Percentiles rank a stretch among this genome's conserved stretches.
phyloP scores from a whole-genome alignment of 140 eudicot species.

The Erigeron philadelphicus region DNA sequence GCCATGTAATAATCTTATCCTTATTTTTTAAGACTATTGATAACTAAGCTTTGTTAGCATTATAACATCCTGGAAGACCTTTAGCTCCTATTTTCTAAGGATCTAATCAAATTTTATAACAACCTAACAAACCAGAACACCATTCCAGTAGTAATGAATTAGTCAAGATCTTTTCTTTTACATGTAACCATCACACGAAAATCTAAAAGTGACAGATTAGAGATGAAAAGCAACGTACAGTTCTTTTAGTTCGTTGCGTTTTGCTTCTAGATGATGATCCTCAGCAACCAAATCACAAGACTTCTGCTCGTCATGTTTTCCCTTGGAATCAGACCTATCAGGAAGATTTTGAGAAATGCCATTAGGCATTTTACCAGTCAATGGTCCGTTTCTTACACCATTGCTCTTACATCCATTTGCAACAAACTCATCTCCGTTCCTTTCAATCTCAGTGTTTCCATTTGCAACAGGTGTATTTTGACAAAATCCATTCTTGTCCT shows the following conservation, averaged over 20 bases:
- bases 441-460: slow-evolving; percentile 39
- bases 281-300: slow-evolving; percentile 39
- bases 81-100: slow-evolving; percentile 1
- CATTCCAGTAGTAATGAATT: neutral
- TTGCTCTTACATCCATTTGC: slow-evolving; percentile 31
- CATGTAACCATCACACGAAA: slow-evolving; percentile 8
- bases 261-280: slow-evolving; percentile 38
- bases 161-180: neutral
- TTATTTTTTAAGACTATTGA: neutral
- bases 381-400: slow-evolving; percentile 23
- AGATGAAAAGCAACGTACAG: slow-evolving; percentile 37
- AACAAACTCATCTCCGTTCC: slow-evolving; percentile 17
- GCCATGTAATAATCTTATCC: neutral
- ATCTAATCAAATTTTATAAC: neutral
- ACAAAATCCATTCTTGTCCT: slow-evolving; percentile 31
- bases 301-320: slow-evolving; percentile 42
- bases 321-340: slow-evolving; percentile 35
- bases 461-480: slow-evolving; percentile 29
- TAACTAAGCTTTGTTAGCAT: neutral
- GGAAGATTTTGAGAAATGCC: slow-evolving; percentile 32
- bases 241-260: slow-evolving; percentile 49
- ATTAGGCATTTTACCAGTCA: slow-evolving; percentile 34
- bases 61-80: slow-evolving; percentile 8
- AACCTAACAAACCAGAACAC: slow-evolving; percentile 3
- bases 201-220: slow-evolving; percentile 9